These are phyloP conservation scores for Yamadazyma sp. DNA, from an alignment of 1,139 yeast species.

Conservation along the genomic window DNA sequence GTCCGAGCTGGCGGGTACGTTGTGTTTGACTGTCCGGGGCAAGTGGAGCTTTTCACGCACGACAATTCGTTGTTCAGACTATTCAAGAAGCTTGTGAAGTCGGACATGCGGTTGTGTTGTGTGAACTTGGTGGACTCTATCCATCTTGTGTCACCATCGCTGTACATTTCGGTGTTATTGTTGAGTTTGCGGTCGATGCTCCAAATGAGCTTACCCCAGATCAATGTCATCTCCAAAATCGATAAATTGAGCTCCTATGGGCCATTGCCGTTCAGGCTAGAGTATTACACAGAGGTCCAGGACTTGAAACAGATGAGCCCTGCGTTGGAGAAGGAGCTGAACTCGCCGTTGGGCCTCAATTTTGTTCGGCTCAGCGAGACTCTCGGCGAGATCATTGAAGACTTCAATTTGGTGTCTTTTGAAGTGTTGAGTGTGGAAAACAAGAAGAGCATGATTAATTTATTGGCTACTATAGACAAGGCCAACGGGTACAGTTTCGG, in stretches of 20 bases:
- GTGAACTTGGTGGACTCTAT: slow-evolving; percentile 86
- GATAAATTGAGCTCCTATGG: slow-evolving; percentile 72
- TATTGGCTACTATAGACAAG: slow-evolving; percentile 77
- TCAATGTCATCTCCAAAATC: slow-evolving; percentile 72
- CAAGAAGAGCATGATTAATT: slow-evolving; percentile 83
- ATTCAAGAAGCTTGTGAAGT: slow-evolving; percentile 37
- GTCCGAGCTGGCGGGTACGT: slow-evolving; percentile 65
- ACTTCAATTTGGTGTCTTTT: slow-evolving; percentile 82
- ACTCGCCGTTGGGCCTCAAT: slow-evolving; percentile 56
- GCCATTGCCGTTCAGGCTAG: slow-evolving; percentile 65
- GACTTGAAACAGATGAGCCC: slow-evolving; percentile 74
- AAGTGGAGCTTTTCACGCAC: slow-evolving; percentile 49
- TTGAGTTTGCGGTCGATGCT: slow-evolving; percentile 72
- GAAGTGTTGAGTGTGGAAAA: slow-evolving; percentile 92
- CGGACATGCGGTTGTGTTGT: slow-evolving; percentile 76
- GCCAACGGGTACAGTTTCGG: slow-evolving; percentile 95
- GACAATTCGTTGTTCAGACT: slow-evolving; percentile 40
- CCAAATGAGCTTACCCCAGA: slow-evolving; percentile 46
- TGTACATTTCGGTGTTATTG: slow-evolving; percentile 80
- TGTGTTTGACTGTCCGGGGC: slow-evolving; percentile 80
- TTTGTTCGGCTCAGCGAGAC: slow-evolving; percentile 73
- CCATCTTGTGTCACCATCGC: slow-evolving; percentile 83
- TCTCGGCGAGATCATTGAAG: slow-evolving; percentile 81
- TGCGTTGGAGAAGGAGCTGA: slow-evolving; percentile 61
- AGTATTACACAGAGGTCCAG: slow-evolving; percentile 90